A percentile compares a stretch with the other conserved stretches of the same genome.
Conservation (phyloP, 306 rosid species). For the Casuarina equisetifolia region DNA sequence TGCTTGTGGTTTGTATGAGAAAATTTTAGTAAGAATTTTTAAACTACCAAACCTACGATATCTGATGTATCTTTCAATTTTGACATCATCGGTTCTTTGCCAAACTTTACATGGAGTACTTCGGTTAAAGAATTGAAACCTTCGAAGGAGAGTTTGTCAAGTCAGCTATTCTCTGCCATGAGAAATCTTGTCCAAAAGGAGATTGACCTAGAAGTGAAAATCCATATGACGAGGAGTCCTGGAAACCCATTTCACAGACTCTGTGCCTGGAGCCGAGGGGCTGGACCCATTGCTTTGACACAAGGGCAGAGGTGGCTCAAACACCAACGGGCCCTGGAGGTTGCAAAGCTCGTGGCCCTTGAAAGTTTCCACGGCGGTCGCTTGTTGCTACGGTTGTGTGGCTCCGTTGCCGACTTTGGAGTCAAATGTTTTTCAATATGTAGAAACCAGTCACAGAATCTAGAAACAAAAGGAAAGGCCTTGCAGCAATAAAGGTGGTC, state of each 20-base stretch:
- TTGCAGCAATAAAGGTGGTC: slow-evolving; percentile 31
- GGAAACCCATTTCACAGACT: slow-evolving; percentile 21
- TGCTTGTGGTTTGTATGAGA: too few species aligned
- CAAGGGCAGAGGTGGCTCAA: slow-evolving; percentile 78
- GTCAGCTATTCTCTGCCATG: too few species aligned
- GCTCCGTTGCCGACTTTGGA: slow-evolving; percentile 83
- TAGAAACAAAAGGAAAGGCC: slow-evolving; percentile 18
- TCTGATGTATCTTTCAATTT: too few species aligned
- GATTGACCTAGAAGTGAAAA: too few species aligned
- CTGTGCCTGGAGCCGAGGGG: slow-evolving; percentile 45
- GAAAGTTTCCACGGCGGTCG: slow-evolving; percentile 45
- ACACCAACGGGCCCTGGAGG: slow-evolving; percentile 58
- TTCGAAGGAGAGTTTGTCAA: too few species aligned
- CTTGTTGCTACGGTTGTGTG: slow-evolving; percentile 82
- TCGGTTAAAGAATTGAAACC: too few species aligned
- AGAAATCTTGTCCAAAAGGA: too few species aligned
- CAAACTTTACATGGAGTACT: too few species aligned
- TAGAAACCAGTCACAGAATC: slow-evolving; percentile 43
- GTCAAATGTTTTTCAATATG: slow-evolving; percentile 26
- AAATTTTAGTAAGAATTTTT: too few species aligned
- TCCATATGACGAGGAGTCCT: too few species aligned
- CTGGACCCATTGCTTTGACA: slow-evolving; percentile 76
- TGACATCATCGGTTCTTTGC: too few species aligned
- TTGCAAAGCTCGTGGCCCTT: slow-evolving; percentile 52
- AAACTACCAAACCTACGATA: too few species aligned